A percentile compares a stretch with the other conserved stretches of the same genome.
phyloP scores from a whole-genome alignment of 257 asterid genomes.

The Plantago major region DNA sequence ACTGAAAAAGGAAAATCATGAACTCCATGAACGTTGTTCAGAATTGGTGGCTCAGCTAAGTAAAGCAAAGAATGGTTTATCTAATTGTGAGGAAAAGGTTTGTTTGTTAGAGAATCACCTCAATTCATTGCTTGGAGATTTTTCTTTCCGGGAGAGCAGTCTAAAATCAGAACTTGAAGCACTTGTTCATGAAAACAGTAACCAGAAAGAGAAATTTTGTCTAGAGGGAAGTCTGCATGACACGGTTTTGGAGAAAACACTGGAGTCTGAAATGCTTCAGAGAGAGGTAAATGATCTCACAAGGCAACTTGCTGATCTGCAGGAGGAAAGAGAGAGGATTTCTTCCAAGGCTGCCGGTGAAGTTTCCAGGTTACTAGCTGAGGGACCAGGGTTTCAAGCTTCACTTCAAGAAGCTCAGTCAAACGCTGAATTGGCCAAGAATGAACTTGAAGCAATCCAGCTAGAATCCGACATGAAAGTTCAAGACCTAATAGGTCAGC shows the following conservation, averaged over 20 bases:
- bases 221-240: neutral
- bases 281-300: constrained; percentile 37
- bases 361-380: constrained; percentile 41
- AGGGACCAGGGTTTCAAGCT: constrained; percentile 38
- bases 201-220: constrained; percentile 34
- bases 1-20: constrained; percentile 37
- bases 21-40: constrained; percentile 33
- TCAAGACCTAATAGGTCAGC: constrained; percentile 38
- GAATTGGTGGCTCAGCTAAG: constrained; percentile 39
- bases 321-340: constrained; percentile 37
- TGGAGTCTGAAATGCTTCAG: constrained; percentile 32
- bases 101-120: constrained; percentile 49
- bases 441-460: constrained; percentile 22
- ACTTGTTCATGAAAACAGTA: constrained; percentile 39
- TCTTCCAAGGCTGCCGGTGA: constrained; percentile 32
- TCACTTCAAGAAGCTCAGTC: constrained; percentile 36
- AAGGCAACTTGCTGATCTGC: constrained; percentile 27
- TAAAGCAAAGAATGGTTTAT: constrained; percentile 37
- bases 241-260: constrained; percentile 24
- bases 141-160: constrained; percentile 39
- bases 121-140: constrained; percentile 32
- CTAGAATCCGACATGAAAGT: constrained; percentile 35
- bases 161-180: constrained; percentile 42
- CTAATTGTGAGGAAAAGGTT: constrained; percentile 35
- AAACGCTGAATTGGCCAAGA: constrained; percentile 31